phyloP scores from a whole-genome alignment of 2,329 filamentous ascomycete species.

The Graphium sp. region DNA sequence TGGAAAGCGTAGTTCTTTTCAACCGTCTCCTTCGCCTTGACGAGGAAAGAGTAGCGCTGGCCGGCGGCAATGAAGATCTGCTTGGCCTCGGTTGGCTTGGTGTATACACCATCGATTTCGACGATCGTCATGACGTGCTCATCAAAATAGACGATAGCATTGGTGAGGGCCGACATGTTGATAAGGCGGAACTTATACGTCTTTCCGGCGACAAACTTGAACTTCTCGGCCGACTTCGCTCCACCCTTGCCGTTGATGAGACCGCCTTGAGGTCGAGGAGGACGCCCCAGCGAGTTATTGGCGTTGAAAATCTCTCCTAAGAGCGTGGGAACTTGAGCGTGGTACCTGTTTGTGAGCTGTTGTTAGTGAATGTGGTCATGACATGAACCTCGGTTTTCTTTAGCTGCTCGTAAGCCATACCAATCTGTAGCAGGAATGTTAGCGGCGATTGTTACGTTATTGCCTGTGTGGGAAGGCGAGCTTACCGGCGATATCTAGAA shows the following conservation, averaged over 20 bases:
- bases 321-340: constrained; percentile 30
- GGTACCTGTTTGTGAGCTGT: constrained; percentile 34
- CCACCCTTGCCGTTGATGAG: constrained; percentile 31
- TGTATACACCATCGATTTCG: constrained; percentile 23
- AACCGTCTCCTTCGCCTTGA: constrained; percentile 19
- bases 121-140: constrained; percentile 25
- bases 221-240: constrained; percentile 1
- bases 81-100: constrained; percentile 16
- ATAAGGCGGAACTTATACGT: constrained; percentile 25
- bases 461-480: not conserved
- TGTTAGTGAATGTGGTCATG: too few relatives aligned
- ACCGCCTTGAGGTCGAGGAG: constrained; percentile 33
- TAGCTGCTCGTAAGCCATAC: too few relatives aligned
- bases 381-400: too few relatives aligned
- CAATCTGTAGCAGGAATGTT: too few relatives aligned
- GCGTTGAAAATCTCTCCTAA: constrained; percentile 25
- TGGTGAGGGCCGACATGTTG: constrained; percentile 23
- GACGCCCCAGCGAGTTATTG: constrained; percentile 27
- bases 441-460: too few relatives aligned
- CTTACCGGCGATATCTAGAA: constrained; percentile 26
- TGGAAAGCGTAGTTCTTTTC: constrained; percentile 24
- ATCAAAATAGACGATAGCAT: constrained; percentile 23
- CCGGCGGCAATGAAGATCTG: constrained; percentile 23
- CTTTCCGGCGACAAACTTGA: constrained; percentile 7
- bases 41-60: constrained; percentile 28